Evolutionary conservation across 495 filamentous ascomycete genomes (phyloP).

Genomic region (Chlorociboria aeruginascens): DNA sequence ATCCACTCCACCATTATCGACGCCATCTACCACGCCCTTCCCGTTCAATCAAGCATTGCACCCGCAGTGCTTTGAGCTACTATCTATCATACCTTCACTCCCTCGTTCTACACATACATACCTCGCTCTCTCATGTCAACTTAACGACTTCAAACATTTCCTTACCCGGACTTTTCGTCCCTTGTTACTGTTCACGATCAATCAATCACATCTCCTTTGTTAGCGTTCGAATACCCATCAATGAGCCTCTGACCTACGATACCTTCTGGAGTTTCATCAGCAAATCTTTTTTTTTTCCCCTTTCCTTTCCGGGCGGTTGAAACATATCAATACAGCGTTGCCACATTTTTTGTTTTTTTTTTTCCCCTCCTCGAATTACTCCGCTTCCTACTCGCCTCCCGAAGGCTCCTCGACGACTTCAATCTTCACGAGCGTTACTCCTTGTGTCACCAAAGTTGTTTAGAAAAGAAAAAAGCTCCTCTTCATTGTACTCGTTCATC

Average conservation of each 20-base stretch:
- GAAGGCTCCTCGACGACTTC: not conserved
- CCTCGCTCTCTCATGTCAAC: conserved; percentile 28
- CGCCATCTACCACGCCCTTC: conserved; percentile 18
- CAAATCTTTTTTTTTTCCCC: conserved; percentile 13
- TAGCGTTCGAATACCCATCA: conserved; percentile 42
- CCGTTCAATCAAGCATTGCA: conserved; percentile 20
- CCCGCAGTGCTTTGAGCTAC: conserved; percentile 22
- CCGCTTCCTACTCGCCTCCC: not conserved
- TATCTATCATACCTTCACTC: conserved; percentile 11
- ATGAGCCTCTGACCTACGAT: conserved; percentile 56
- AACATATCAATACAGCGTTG: conserved; percentile 21
- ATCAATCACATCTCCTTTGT: conserved; percentile 45
- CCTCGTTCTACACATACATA: conserved; percentile 11
- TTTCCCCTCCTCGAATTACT: conserved; percentile 5
- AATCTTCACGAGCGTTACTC: conserved; percentile 11
- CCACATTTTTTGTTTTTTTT: too few relatives aligned
- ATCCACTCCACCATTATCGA: conserved; percentile 31
- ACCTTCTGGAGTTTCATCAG: conserved; percentile 34
- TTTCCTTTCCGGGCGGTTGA: too few relatives aligned
- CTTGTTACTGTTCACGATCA: conserved; percentile 26
- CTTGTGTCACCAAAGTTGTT: conserved; percentile 19
- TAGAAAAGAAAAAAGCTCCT: conserved; percentile 23
- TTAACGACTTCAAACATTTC: conserved; percentile 21
- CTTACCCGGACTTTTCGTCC: conserved; percentile 26
- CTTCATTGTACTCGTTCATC: conserved; percentile 20